phyloP scores from a whole-genome alignment of 2,329 filamentous ascomycete species.

The Diaporthe australafricana region DNA sequence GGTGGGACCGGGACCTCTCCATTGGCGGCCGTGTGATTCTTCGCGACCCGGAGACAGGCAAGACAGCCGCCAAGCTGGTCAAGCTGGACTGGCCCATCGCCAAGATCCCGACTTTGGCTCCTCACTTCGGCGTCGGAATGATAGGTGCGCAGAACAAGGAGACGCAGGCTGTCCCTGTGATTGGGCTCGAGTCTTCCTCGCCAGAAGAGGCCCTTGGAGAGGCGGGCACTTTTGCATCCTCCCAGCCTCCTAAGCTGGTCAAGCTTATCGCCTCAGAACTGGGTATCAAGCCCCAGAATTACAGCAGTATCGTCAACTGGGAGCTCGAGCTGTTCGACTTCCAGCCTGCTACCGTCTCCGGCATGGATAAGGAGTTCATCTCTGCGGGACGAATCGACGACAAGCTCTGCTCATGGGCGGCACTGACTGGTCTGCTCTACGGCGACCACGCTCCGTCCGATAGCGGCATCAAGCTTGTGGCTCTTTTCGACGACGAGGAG shows the following conservation, averaged over 20 bases:
- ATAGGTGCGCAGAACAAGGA: constrained; percentile 80
- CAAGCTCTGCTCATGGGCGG: constrained; percentile 96
- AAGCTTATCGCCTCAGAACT: constrained; percentile 84
- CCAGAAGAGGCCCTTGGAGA: constrained; percentile 65
- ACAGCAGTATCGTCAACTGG: constrained; percentile 89
- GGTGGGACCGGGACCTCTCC: constrained; percentile 96
- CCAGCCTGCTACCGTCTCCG: constrained; percentile 85
- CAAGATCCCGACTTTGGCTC: constrained; percentile 89
- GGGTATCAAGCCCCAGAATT: constrained; percentile 70
- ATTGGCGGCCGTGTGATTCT: constrained; percentile 92
- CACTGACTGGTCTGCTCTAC: constrained; percentile 84
- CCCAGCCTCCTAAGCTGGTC: constrained; percentile 87
- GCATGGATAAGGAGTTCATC: constrained; percentile 92
- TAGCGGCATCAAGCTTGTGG: constrained; percentile 86
- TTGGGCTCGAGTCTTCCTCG: constrained; percentile 77
- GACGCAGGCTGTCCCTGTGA: constrained; percentile 93
- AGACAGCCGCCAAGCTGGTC: constrained; percentile 84
- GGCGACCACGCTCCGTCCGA: constrained; percentile 67
- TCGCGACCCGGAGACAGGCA: constrained; percentile 76
- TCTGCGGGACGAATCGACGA: constrained; percentile 96
- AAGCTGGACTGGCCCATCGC: constrained; percentile 96
- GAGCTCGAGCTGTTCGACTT: constrained; percentile 95
- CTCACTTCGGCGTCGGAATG: constrained; percentile 88
- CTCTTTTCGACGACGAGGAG: constrained; percentile 97
- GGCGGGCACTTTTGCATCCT: constrained; percentile 79